phyloP scores from a whole-genome alignment of 768 basidiomycete species.

The Boletales sp. region DNA sequence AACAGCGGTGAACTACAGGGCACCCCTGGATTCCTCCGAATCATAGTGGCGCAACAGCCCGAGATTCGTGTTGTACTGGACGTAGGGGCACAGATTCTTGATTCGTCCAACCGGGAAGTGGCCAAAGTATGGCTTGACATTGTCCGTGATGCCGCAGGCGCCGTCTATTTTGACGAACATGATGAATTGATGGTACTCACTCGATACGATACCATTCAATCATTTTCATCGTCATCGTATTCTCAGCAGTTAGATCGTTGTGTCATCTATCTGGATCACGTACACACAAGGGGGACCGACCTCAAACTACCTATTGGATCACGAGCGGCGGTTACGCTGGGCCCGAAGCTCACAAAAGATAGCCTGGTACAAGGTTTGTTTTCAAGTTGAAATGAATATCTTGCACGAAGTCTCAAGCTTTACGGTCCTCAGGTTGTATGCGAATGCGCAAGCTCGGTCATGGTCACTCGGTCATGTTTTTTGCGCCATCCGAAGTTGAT shows the following conservation, averaged over 20 bases:
- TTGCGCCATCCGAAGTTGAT: slow-evolving; percentile 40
- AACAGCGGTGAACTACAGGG: slow-evolving; percentile 22
- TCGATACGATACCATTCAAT: slow-evolving; percentile 33
- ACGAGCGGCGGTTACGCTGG: slow-evolving; percentile 46
- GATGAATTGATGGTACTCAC: slow-evolving; percentile 34
- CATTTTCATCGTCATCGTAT: slow-evolving; percentile 38
- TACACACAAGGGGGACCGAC: slow-evolving; percentile 38
- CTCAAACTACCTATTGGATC: slow-evolving; percentile 40
- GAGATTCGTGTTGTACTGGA: slow-evolving; percentile 45
- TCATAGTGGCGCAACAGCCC: slow-evolving; percentile 30
- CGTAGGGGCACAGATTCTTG: slow-evolving; percentile 52
- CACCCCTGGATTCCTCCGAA: slow-evolving; percentile 23
- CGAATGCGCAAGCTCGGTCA: slow-evolving; percentile 44
- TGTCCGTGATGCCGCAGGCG: slow-evolving; percentile 30
- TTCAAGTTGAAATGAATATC: not conserved
- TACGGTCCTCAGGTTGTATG: slow-evolving; percentile 42
- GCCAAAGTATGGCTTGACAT: slow-evolving; percentile 21
- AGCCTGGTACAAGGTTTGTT: slow-evolving; percentile 43
- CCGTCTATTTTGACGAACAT: slow-evolving; percentile 36
- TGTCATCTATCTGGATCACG: slow-evolving; percentile 47
- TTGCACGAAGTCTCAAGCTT: not conserved
- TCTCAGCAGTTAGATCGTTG: slow-evolving; percentile 38
- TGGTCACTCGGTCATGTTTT: slow-evolving; percentile 43
- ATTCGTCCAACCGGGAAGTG: slow-evolving; percentile 39
- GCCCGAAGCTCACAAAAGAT: slow-evolving; percentile 48